Evolutionary conservation across 1,284 basidiomycete genomes (phyloP).

Genomic region (Phaffia rhodozyma): DNA sequence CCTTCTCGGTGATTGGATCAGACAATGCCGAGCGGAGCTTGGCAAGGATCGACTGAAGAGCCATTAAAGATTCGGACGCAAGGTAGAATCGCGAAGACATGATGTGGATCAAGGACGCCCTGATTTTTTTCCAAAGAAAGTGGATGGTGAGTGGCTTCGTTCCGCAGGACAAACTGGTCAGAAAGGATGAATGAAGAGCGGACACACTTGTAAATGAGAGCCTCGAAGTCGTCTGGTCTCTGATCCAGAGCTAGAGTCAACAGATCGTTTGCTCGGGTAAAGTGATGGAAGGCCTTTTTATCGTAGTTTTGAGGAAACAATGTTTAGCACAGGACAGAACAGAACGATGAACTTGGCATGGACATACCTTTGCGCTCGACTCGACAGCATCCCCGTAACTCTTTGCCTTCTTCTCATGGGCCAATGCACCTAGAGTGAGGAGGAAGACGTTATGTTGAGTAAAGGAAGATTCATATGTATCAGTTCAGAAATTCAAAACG

Average conservation of each 20-base stretch:
- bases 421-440: slow-evolving; percentile 6
- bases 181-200: neutral
- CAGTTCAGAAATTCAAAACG: neutral
- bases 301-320: neutral
- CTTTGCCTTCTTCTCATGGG: slow-evolving; percentile 13
- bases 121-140: neutral
- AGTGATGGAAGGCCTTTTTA: slow-evolving; percentile 28
- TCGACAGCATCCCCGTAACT: slow-evolving; percentile 7
- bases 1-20: neutral
- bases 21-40: neutral
- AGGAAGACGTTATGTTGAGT: neutral
- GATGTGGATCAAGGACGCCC: slow-evolving; percentile 1
- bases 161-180: neutral
- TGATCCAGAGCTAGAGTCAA: slow-evolving; percentile 27
- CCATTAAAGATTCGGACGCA: neutral
- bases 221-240: slow-evolving; percentile 15
- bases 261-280: slow-evolving; percentile 29
- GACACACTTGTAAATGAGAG: neutral
- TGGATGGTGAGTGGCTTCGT: neutral
- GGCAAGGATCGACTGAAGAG: slow-evolving; percentile 2
- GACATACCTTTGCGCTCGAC: slow-evolving; percentile 5
- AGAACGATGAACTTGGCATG: neutral
- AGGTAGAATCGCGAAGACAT: neutral
- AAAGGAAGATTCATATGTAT: too few relatives aligned
- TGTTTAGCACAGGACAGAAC: neutral